Conservation (phyloP, 73 alveolate species). For the Vitrella brassicaformis region DNA sequence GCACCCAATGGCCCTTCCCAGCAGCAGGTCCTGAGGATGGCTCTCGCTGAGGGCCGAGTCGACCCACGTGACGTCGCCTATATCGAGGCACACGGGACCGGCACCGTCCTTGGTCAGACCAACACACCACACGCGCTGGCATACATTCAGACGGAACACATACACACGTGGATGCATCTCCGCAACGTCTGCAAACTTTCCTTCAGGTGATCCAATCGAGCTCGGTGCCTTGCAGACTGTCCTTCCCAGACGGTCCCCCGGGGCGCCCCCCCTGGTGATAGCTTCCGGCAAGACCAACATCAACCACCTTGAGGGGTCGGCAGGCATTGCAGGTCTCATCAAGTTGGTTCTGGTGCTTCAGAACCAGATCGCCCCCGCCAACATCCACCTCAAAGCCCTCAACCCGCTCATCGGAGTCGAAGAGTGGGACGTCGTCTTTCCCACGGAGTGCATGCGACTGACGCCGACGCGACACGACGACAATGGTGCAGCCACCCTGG, state of each 20-base stretch:
- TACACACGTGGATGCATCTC: too few relatives aligned
- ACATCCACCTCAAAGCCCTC: background rate
- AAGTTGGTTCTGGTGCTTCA: background rate
- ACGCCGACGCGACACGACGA: background rate
- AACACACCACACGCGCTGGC: too few relatives aligned
- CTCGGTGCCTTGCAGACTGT: background rate
- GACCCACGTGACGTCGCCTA: background rate
- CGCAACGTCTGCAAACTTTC: too few relatives aligned
- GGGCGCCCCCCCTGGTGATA: background rate
- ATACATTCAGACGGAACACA: too few relatives aligned
- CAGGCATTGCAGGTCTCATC: background rate
- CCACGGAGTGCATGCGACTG: background rate
- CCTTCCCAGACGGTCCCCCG: background rate
- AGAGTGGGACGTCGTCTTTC: background rate
- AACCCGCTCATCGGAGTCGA: background rate
- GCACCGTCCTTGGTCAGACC: too few relatives aligned
- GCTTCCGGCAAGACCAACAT: slow-evolving; percentile 7
- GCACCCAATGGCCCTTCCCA: background rate
- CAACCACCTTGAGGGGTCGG: slow-evolving; percentile 6
- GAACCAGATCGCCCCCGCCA: background rate
- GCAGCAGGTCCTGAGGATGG: background rate
- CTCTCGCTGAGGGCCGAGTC: background rate
- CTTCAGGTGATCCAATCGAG: slow-evolving; percentile 12
- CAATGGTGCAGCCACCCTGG: background rate
- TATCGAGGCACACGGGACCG: background rate